Evolutionary conservation across 176 grass and related monocot species (phyloP).

Genomic region (Paspalum notatum): DNA sequence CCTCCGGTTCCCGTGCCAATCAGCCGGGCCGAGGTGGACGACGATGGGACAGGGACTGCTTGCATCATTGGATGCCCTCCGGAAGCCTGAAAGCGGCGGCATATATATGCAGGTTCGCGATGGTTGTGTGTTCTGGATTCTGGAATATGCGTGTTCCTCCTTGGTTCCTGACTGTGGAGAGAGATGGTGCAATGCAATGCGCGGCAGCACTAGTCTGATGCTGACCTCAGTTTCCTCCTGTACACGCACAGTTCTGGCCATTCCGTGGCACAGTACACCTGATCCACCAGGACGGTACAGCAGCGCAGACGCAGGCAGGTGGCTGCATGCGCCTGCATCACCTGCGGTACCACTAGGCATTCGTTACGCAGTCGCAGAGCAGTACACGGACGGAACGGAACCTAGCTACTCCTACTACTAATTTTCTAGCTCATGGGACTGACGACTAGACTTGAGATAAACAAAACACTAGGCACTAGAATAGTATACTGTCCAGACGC

Average conservation of each 20-base stretch:
- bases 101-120: too few species aligned
- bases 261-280: background rate
- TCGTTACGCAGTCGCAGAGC: background rate
- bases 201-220: too few species aligned
- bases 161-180: too few species aligned
- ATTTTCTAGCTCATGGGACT: background rate
- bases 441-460: background rate
- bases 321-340: background rate
- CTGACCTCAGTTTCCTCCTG: background rate
- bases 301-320: background rate
- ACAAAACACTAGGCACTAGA: background rate
- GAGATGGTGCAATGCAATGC: too few species aligned
- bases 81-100: background rate
- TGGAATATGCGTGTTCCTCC: too few species aligned
- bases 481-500: background rate
- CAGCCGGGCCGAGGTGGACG: background rate
- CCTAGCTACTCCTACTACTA: too few species aligned
- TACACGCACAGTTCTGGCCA: background rate
- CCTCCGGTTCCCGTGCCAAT: background rate
- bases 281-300: background rate
- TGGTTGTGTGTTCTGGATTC: too few species aligned
- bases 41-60: background rate
- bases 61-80: background rate
- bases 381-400: background rate
- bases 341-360: background rate